These are phyloP conservation scores for Curvularia spicifera DNA, from an alignment of 2,329 filamentous ascomycete species.

Conservation along the genomic window DNA sequence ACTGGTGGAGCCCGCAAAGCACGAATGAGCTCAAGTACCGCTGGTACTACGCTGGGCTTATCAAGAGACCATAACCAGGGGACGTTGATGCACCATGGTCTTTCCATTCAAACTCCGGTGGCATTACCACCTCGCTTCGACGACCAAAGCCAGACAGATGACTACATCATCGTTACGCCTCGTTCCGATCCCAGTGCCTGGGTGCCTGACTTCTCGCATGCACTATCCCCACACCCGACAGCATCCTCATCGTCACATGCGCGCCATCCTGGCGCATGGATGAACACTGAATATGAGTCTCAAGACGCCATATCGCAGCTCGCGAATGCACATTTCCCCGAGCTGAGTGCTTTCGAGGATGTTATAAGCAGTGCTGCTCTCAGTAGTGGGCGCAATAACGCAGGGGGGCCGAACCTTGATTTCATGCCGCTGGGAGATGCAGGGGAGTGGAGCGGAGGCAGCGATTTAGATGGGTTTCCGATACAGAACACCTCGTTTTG, in stretches of 20 bases:
- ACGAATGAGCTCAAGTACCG: slow-evolving; percentile 11
- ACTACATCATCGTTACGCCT: slow-evolving; percentile 42
- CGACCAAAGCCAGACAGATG: slow-evolving; percentile 22
- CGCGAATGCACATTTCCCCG: slow-evolving; percentile 44
- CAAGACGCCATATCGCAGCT: slow-evolving; percentile 33
- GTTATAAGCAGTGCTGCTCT: neutral
- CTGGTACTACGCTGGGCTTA: neutral
- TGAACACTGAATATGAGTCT: slow-evolving; percentile 36
- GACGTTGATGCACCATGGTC: slow-evolving; percentile 19
- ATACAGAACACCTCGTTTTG: neutral
- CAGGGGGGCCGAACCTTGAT: slow-evolving; percentile 35
- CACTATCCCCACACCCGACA: slow-evolving; percentile 18
- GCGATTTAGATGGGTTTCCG: slow-evolving; percentile 40
- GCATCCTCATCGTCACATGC: slow-evolving; percentile 3
- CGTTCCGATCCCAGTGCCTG: slow-evolving; percentile 35
- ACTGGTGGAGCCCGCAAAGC: slow-evolving; percentile 12
- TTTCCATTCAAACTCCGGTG: slow-evolving; percentile 24
- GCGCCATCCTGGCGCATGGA: slow-evolving; percentile 27
- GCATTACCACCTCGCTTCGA: slow-evolving; percentile 19
- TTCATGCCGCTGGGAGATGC: slow-evolving; percentile 38
- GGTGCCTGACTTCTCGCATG: slow-evolving; percentile 24
- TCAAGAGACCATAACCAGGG: neutral
- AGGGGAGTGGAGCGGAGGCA: slow-evolving; percentile 28
- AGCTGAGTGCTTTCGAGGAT: slow-evolving; percentile 30
- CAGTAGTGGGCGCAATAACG: neutral